Conservation (phyloP, 1,139 yeast genomes). For the Komagataea norvegica region DNA sequence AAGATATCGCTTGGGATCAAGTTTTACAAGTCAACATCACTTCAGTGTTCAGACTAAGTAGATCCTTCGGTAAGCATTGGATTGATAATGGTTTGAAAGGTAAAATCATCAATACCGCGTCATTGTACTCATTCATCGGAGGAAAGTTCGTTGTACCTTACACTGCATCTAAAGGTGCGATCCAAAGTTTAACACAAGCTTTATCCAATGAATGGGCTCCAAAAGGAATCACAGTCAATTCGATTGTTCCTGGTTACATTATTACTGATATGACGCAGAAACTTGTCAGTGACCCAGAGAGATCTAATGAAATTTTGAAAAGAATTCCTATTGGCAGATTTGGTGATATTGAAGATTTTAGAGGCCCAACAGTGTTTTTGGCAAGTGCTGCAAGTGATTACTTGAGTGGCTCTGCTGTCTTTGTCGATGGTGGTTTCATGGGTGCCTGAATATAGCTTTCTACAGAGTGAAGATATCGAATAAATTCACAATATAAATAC, state of each 20-base stretch:
- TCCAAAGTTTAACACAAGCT: slow-evolving; percentile 44
- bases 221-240: slow-evolving; percentile 48
- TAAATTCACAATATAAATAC: neutral
- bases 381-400: slow-evolving; percentile 2
- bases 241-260: slow-evolving; percentile 54
- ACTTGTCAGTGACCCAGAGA: slow-evolving; percentile 32
- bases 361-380: slow-evolving; percentile 36
- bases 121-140: slow-evolving; percentile 42
- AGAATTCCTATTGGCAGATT: slow-evolving; percentile 3
- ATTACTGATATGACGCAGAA: slow-evolving; percentile 46
- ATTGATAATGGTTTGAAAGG: slow-evolving; percentile 47
- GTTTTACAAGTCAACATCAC: slow-evolving; percentile 47
- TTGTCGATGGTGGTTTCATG: slow-evolving; percentile 4
- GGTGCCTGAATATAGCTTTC: slow-evolving; percentile 8
- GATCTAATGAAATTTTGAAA: slow-evolving; percentile 38
- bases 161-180: slow-evolving; percentile 50
- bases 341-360: slow-evolving; percentile 43
- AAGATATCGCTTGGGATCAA: slow-evolving; percentile 39
- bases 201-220: slow-evolving; percentile 50
- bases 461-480: neutral
- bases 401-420: neutral
- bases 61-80: slow-evolving; percentile 44
- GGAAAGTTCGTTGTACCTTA: slow-evolving; percentile 43
- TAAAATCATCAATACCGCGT: slow-evolving; percentile 61
- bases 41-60: slow-evolving; percentile 42